phyloP scores from a whole-genome alignment of 352 stramenopile genomes.

The Thalassiosira exigua region DNA sequence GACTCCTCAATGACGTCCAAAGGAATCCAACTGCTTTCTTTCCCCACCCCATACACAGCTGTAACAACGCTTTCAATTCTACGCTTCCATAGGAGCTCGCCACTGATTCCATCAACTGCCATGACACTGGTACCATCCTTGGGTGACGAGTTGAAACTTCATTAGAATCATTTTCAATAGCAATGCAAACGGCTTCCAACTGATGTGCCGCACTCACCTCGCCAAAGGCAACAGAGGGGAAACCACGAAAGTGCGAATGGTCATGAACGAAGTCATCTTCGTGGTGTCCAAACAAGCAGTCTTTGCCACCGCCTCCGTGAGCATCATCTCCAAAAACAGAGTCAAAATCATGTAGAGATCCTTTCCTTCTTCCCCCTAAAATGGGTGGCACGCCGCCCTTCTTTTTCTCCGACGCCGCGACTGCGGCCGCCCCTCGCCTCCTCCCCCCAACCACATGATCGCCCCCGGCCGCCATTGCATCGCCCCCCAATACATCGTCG shows the following conservation, averaged over 20 bases:
- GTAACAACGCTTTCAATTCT: constrained; percentile 72
- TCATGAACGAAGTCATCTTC: constrained; percentile 39
- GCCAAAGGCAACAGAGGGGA: constrained; percentile 64
- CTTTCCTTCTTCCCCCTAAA: constrained; percentile 39
- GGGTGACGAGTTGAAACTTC: neutral
- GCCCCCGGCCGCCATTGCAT: neutral
- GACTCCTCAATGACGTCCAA: constrained; percentile 70
- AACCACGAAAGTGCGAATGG: constrained; percentile 40
- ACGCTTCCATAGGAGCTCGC: constrained; percentile 64
- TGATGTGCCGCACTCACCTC: constrained; percentile 42
- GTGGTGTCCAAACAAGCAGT: constrained; percentile 36
- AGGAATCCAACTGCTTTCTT: constrained; percentile 66
- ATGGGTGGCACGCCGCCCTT: constrained; percentile 39
- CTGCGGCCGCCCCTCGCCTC: constrained; percentile 42
- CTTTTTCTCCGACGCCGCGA: constrained; percentile 28
- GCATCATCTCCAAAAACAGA: constrained; percentile 25
- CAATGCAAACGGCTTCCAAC: no score
- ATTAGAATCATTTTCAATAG: constrained; percentile 17
- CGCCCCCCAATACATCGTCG: no score
- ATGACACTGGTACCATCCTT: constrained; percentile 74
- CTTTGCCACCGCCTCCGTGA: constrained; percentile 14
- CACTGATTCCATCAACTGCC: constrained; percentile 60
- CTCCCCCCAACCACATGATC: constrained; percentile 26
- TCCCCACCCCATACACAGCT: constrained; percentile 78
- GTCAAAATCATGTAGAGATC: constrained; percentile 21